Percentiles rank a stretch among this genome's conserved stretches.
phyloP scores from a whole-genome alignment of 345 rosid genomes.

The Bruguiera sexangula region DNA sequence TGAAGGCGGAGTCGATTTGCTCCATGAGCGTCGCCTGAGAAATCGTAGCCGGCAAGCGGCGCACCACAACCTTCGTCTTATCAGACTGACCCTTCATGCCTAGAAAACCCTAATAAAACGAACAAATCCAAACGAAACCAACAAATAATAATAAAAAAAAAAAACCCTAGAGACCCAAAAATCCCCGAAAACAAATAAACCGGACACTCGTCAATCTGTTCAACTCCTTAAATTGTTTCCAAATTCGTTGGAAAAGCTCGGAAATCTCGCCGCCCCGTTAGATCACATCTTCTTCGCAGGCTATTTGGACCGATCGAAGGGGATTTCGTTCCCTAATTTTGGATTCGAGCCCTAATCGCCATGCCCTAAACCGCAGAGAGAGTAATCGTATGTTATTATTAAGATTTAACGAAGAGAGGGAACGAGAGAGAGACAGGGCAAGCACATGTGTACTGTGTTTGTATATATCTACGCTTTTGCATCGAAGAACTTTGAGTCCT shows the following conservation, averaged over 20 bases:
- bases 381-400: too few relatives aligned
- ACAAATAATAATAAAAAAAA: constrained; percentile 9
- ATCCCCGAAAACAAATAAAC: constrained; percentile 17
- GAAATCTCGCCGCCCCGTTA: constrained; percentile 4
- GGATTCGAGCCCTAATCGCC: constrained; percentile 15
- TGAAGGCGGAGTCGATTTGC: constrained; percentile 50
- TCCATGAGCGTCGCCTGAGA: constrained; percentile 45
- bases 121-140: too few relatives aligned
- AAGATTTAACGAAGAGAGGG: too few relatives aligned
- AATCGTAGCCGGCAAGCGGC: constrained; percentile 66
- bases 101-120: not conserved
- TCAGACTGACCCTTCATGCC: constrained; percentile 54
- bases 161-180: constrained; percentile 28
- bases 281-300: constrained; percentile 33
- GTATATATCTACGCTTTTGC: too few relatives aligned
- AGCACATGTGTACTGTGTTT: too few relatives aligned
- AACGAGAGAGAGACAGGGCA: too few relatives aligned
- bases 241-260: not conserved
- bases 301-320: constrained; percentile 13
- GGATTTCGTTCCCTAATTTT: constrained; percentile 13
- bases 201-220: not conserved
- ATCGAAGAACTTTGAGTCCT: too few relatives aligned
- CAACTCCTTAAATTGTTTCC: not conserved
- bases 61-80: constrained; percentile 70
- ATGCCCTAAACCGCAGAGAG: not conserved